Base-by-base conservation (phyloP, 1,284 basidiomycete genomes). In the Earliella scabrosa region DNA sequence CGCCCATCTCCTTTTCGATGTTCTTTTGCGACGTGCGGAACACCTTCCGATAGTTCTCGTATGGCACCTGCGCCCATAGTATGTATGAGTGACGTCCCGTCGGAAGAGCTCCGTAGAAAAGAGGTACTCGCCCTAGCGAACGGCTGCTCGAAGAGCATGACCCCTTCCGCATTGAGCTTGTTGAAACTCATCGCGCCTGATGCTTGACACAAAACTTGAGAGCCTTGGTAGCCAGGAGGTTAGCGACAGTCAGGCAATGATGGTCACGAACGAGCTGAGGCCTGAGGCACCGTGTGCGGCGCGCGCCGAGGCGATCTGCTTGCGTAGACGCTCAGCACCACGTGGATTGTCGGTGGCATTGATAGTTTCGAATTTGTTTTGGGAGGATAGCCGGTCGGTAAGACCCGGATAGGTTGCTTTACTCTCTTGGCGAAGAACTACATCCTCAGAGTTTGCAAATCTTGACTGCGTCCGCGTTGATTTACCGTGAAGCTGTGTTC, bases 121-220 rank as follows among this genome's bases (percentile, higher is more conserved):
- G 21, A n/a, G 36, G 38, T 40, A 54, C 18, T 51, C n/a, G 92
- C 90, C 63, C 86, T 79, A n/a, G 83, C 84, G 67, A 95, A 92
- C 0, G 93, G 92, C 66, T 95, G 91, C 71, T 96, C 93, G 58
- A 96, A 90, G 50, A 95, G 81, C 63, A 95, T 76, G n/a, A 90
- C 79, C 1, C 91, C 92, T 49, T 95, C 93, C 6, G 81, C 65
- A 63, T 88, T 90, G 45, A 88, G 68, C 65, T 85, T 88, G 65
- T 62, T 74, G 43, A 66, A 65, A 55, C 75, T 73, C 80, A 81
- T 82, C 52, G 52, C 57, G 50, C 26, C 47, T 27, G 13, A 18
- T n/a, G n/a, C n/a, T n/a, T n/a, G n/a, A n/a, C n/a, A n/a, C n/a
- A 39, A 41, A 34, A 10, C 10, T n/a, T 34, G 23, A 29, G 39